Evolutionary conservation across 2,329 filamentous ascomycete genomes (phyloP).

Genomic region (Cladophialophora carrionii): DNA sequence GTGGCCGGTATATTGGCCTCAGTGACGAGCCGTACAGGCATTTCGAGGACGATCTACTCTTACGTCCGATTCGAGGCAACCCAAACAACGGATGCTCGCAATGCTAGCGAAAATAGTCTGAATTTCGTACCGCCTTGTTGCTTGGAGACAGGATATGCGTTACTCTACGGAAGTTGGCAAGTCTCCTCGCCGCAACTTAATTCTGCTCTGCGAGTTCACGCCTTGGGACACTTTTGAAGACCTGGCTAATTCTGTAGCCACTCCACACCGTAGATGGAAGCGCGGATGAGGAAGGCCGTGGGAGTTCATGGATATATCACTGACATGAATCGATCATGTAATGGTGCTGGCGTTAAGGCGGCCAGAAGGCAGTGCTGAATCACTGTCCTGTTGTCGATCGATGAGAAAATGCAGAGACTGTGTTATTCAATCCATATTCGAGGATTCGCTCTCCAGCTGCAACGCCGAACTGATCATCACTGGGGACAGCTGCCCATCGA

Average conservation of each 20-base stretch:
- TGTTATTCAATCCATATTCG: background rate
- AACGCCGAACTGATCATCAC: background rate
- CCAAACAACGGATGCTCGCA: background rate
- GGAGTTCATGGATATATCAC: background rate
- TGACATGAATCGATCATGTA: background rate
- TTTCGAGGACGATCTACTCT: background rate
- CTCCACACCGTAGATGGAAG: no score
- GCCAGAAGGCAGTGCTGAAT: background rate
- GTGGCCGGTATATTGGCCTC: slow-evolving; percentile 26
- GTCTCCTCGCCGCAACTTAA: no score
- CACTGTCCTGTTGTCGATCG: background rate
- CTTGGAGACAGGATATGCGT: background rate
- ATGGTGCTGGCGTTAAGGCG: background rate
- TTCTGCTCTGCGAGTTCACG: no score
- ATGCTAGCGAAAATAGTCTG: background rate
- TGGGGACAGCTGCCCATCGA: background rate
- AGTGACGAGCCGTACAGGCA: slow-evolving; percentile 27
- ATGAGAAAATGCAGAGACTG: background rate
- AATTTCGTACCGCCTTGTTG: background rate
- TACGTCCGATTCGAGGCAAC: background rate
- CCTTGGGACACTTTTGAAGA: no score
- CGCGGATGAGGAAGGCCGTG: background rate
- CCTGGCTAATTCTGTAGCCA: no score
- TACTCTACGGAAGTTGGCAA: no score
- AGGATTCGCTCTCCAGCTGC: background rate